Evolutionary conservation across 2,329 filamentous ascomycete genomes (phyloP), one percentile per base, ranked within the genome.

Genomic region (Venturia carpophila): DNA sequence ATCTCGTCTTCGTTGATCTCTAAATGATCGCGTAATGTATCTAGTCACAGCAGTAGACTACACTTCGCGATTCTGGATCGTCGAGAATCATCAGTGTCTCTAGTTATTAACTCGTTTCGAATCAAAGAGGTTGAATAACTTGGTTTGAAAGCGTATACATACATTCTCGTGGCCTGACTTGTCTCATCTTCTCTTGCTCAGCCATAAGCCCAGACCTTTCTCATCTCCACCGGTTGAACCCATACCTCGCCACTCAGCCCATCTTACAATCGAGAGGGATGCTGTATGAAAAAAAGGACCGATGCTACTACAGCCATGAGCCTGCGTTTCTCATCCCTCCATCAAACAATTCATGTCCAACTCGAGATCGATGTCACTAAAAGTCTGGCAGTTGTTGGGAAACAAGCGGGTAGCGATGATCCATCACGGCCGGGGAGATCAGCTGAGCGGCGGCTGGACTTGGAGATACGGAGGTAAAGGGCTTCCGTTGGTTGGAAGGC

Each of bases 21-120:
- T 58, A 58, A 58, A 37, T 39, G 27, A 58, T 58, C 30, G 52
- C 30, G 52, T 37, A 58, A 37, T 58, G 52, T 58, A 58, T 58
- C 52, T 58, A 58, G 27, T 58, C 52, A 56, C 27, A 34, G 52
- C 52, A 30, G 52, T 58, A 58, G 52, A 58, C 37, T 34, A 30
- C 13, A 37, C 5, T 58, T 37, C 52, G 52, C 52, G 52, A 37
- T n/a, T 58, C 52, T 58, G 30, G 27, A 58, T 58, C 52, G 52
- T 58, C 52, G 52, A 37, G 30, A 37, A 58, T 10, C 30, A 37
- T 37, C 52, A 52, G 47, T 52, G 47, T 52, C 21, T 47, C n/a
- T 27, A 15, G 4, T 52, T 27, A 17, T 27, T 47, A 6, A 27
- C 24, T 27, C 17, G 47, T 27, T 17, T 13, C 21, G n/a, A 6